Evolutionary conservation across 148 eudicot genomes (phyloP).

Genomic region (Chenopodium quinoa): DNA sequence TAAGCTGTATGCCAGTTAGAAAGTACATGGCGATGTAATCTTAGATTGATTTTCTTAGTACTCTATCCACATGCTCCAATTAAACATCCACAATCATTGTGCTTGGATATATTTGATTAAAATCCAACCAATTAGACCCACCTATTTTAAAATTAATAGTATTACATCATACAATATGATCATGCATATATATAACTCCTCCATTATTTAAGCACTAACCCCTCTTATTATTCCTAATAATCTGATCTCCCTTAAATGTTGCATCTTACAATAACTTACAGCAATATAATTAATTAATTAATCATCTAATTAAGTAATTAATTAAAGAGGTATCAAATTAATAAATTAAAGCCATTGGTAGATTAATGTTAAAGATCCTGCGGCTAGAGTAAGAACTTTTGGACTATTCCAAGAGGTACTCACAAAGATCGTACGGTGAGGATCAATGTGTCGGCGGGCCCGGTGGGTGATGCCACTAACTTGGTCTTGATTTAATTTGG

Average conservation of each 20-base stretch:
- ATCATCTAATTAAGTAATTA: neutral
- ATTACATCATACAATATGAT: slow-evolving; percentile 14
- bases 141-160: neutral
- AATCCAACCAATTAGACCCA: slow-evolving; percentile 30
- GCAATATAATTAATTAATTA: neutral
- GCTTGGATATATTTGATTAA: slow-evolving; percentile 24
- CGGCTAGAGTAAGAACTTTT: slow-evolving; percentile 29
- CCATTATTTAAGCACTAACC: slow-evolving; percentile 31
- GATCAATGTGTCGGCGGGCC: slow-evolving; percentile 49
- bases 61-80: slow-evolving; percentile 41
- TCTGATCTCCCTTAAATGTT: slow-evolving; percentile 1
- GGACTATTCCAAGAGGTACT: slow-evolving; percentile 33
- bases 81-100: slow-evolving; percentile 29
- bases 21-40: slow-evolving; percentile 32
- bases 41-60: slow-evolving; percentile 28
- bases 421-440: slow-evolving; percentile 41
- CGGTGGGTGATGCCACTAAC: slow-evolving; percentile 32
- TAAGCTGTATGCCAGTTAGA: slow-evolving; percentile 24
- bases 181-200: slow-evolving; percentile 11
- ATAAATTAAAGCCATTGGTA: neutral
- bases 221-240: neutral
- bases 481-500: slow-evolving; percentile 12
- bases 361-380: slow-evolving; percentile 20
- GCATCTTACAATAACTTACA: slow-evolving; percentile 3
- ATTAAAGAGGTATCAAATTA: neutral